Evolutionary conservation across 2,329 filamentous ascomycete genomes (phyloP).

Genomic region (Beauveria sp.): DNA sequence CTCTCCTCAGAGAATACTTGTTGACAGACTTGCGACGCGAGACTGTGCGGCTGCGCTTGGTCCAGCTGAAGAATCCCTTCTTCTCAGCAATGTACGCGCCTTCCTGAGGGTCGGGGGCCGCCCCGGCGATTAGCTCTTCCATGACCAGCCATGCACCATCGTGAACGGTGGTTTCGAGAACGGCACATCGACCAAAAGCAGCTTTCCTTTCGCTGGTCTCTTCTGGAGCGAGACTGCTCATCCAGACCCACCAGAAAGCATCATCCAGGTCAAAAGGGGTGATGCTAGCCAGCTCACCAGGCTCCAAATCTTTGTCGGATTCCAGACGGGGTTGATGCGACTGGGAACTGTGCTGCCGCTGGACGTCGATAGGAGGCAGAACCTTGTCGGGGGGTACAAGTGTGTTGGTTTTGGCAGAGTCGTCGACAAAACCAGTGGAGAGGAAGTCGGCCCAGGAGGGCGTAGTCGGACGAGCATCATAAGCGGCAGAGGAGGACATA

Average conservation of each 20-base stretch:
- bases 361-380: conserved; percentile 72
- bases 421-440: conserved; percentile 83
- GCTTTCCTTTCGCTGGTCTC: conserved; percentile 81
- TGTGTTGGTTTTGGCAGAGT: conserved; percentile 56
- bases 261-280: conserved; percentile 80
- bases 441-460: conserved; percentile 98
- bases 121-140: conserved; percentile 93
- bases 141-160: conserved; percentile 86
- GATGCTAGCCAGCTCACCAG: conserved; percentile 91
- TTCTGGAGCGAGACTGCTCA: conserved; percentile 87
- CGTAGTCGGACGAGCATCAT: conserved; percentile 76
- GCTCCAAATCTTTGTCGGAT: conserved; percentile 62
- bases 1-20: conserved; percentile 48
- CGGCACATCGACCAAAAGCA: conserved; percentile 85
- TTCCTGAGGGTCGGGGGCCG: conserved; percentile 73
- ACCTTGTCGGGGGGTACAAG: conserved; percentile 88
- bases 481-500: conserved; percentile 56
- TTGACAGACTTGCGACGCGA: conserved; percentile 63
- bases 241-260: conserved; percentile 99
- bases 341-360: conserved; percentile 78
- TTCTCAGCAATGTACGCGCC: conserved; percentile 92
- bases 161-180: conserved; percentile 79
- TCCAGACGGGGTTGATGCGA: conserved; percentile 71
- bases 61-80: conserved; percentile 88
- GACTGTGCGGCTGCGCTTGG: conserved; percentile 55